A percentile compares a stretch with the other conserved stretches of the same genome.
phyloP scores from a whole-genome alignment of 1,284 basidiomycete species.

The Thelephora terrestris region DNA sequence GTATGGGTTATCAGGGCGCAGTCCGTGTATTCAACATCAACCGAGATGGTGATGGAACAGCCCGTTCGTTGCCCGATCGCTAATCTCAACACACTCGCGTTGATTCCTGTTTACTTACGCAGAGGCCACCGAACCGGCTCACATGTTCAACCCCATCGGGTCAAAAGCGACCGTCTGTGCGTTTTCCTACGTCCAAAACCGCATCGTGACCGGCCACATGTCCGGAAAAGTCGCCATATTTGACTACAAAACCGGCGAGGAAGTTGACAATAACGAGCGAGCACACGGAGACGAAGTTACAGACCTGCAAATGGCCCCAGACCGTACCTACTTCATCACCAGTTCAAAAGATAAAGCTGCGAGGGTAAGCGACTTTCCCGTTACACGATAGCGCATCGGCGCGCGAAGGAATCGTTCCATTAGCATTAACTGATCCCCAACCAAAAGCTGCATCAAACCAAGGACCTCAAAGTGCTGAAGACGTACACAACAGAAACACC shows the following conservation, averaged over 20 bases:
- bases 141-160: conserved; percentile 82
- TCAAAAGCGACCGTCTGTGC: conserved; percentile 94
- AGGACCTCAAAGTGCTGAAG: conserved; percentile 86
- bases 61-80: conserved; percentile 42
- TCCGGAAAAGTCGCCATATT: conserved; percentile 91
- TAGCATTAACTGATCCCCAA: not conserved
- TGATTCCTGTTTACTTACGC: conserved; percentile 4
- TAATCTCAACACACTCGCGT: not conserved
- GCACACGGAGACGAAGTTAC: conserved; percentile 82
- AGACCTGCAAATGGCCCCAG: conserved; percentile 86
- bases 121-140: conserved; percentile 70
- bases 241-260: conserved; percentile 82
- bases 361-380: conserved; percentile 46
- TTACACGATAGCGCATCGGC: not conserved
- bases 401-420: not conserved
- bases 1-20: conserved; percentile 85
- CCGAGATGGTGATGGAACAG: conserved; percentile 64
- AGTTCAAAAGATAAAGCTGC: conserved; percentile 96
- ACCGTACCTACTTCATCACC: conserved; percentile 93
- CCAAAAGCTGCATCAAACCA: conserved; percentile 78
- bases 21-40: conserved; percentile 87
- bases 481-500: conserved; percentile 92
- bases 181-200: conserved; percentile 72
- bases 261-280: conserved; percentile 72
- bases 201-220: conserved; percentile 92